Evolutionary conservation across 768 basidiomycete species (phyloP).

Genomic region (Termitomyces sp.): DNA sequence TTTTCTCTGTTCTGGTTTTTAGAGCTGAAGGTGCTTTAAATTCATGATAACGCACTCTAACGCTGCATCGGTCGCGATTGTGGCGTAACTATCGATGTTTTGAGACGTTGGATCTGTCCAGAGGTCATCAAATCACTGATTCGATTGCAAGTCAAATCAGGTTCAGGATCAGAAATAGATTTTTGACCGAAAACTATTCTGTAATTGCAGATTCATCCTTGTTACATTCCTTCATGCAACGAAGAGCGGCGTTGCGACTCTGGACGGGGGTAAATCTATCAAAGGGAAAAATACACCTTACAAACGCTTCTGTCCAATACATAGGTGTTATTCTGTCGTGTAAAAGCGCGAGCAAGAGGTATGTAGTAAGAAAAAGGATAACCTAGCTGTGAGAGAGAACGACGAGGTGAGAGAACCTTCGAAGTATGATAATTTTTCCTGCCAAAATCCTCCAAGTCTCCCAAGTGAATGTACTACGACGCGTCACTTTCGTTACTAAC

Average conservation of each 20-base stretch:
- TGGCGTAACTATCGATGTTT: too few relatives aligned
- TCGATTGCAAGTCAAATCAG: too few relatives aligned
- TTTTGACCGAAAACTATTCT: too few relatives aligned
- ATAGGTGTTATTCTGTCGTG: neutral
- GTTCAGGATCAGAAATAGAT: too few relatives aligned
- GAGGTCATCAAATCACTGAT: neutral
- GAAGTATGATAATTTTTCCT: too few relatives aligned
- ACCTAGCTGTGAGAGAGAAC: neutral
- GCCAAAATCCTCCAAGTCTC: neutral
- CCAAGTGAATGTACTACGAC: neutral
- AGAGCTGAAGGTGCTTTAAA: too few relatives aligned
- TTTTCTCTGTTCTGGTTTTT: too few relatives aligned
- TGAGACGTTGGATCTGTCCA: neutral
- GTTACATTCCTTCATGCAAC: neutral
- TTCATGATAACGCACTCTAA: too few relatives aligned
- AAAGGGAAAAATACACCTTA: neutral
- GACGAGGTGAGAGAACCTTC: neutral
- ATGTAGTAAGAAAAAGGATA: neutral
- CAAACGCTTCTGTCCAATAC: neutral
- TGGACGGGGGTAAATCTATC: neutral
- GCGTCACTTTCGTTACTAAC: too few relatives aligned
- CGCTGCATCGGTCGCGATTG: too few relatives aligned
- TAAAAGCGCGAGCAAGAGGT: neutral
- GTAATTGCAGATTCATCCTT: neutral
- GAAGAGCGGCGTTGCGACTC: neutral